A percentile compares a stretch with the other conserved stretches of the same genome.
phyloP scores from a whole-genome alignment of 225 moss, liverwort and hornwort genomes.

The Lunularia cruciata region DNA sequence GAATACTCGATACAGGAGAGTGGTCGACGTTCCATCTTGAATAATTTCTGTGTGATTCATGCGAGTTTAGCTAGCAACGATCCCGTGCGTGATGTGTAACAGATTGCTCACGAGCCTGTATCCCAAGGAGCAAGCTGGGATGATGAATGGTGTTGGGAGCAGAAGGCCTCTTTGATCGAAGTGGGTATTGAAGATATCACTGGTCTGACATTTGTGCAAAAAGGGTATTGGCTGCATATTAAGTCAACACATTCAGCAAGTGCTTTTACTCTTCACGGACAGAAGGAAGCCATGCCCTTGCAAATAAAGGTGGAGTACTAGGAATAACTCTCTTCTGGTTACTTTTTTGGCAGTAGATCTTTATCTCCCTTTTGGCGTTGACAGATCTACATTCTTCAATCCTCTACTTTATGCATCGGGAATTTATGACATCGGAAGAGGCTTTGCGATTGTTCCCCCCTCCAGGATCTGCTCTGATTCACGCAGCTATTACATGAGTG shows the following conservation, averaged over 20 bases:
- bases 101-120: slow-evolving; percentile 54
- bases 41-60: too few relatives aligned
- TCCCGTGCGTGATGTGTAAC: slow-evolving; percentile 5
- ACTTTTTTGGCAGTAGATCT: not conserved
- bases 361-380: too few relatives aligned
- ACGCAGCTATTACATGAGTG: too few relatives aligned
- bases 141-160: slow-evolving; percentile 94
- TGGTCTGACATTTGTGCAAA: slow-evolving; percentile 63
- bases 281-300: slow-evolving; percentile 57
- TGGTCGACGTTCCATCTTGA: too few relatives aligned
- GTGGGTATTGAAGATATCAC: slow-evolving; percentile 62
- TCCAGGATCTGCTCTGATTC: too few relatives aligned
- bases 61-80: too few relatives aligned
- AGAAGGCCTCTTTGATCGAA: slow-evolving; percentile 58
- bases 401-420: not conserved
- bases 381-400: too few relatives aligned
- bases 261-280: slow-evolving; percentile 63
- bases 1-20: too few relatives aligned
- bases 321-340: not conserved
- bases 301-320: slow-evolving; percentile 53
- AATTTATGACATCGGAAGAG: not conserved
- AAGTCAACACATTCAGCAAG: slow-evolving; percentile 68
- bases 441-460: too few relatives aligned
- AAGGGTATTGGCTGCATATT: slow-evolving; percentile 74
- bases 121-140: slow-evolving; percentile 52